phyloP scores from a whole-genome alignment of 108 stramenopile species.

The Cyclotella sp. region DNA sequence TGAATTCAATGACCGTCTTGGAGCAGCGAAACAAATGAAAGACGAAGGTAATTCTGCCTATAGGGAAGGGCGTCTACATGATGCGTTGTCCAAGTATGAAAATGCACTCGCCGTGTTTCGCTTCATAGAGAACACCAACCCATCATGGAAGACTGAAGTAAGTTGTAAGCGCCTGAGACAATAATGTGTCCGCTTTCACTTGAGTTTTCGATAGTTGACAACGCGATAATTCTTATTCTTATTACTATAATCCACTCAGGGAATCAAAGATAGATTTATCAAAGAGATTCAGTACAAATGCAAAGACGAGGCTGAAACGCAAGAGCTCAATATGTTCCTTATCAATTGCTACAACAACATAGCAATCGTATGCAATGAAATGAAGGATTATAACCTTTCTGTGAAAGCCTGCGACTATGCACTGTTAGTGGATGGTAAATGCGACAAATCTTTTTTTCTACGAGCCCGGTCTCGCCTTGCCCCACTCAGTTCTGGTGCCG shows the following conservation, averaged over 20 bases:
- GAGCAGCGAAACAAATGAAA: conserved; percentile 42
- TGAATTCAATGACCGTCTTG: conserved; percentile 31
- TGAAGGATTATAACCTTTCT: conserved; percentile 27
- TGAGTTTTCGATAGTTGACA: neutral
- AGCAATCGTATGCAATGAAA: conserved; percentile 36
- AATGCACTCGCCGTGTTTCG: conserved; percentile 43
- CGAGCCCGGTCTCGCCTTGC: conserved; percentile 42
- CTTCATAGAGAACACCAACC: conserved; percentile 46
- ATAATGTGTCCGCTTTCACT: neutral
- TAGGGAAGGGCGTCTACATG: conserved; percentile 25
- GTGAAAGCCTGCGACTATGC: conserved; percentile 52
- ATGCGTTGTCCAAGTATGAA: conserved; percentile 50
- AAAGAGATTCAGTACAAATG: conserved; percentile 28
- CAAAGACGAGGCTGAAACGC: conserved; percentile 21
- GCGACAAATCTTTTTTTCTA: conserved; percentile 47
- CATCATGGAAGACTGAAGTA: conserved; percentile 25
- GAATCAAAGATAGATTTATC: conserved; percentile 54
- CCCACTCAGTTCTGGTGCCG: conserved; percentile 41
- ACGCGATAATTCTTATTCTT: too few relatives aligned
- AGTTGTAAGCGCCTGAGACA: neutral
- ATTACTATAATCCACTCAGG: too few relatives aligned
- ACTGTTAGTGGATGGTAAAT: conserved; percentile 25
- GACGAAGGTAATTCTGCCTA: conserved; percentile 46
- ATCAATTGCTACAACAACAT: conserved; percentile 51
- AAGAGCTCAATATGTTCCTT: conserved; percentile 29